phyloP scores from a whole-genome alignment of 768 basidiomycete species.

The Candolleomyces efflorescens region DNA sequence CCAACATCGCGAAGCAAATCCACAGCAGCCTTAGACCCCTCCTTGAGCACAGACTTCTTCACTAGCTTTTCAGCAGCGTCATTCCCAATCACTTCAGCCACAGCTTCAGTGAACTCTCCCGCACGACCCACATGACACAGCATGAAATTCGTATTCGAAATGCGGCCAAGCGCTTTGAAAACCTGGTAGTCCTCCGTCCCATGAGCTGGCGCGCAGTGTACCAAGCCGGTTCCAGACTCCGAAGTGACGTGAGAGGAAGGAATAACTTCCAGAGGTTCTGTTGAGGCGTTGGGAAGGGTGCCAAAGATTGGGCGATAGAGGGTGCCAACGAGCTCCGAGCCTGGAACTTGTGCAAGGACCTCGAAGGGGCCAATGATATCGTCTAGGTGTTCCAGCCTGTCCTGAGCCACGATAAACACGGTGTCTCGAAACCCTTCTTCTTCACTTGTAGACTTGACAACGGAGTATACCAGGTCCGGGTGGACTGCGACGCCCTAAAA shows the following conservation, averaged over 20 bases:
- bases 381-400: conserved; percentile 38
- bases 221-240: conserved; percentile 90
- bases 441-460: conserved; percentile 31
- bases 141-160: conserved; percentile 43
- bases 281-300: conserved; percentile 20
- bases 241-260: conserved; percentile 75
- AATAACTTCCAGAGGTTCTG: conserved; percentile 47
- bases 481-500: conserved; percentile 85
- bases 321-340: conserved; percentile 55
- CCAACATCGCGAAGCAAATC: conserved; percentile 52
- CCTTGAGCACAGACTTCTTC: conserved; percentile 70
- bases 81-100: conserved; percentile 56
- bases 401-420: conserved; percentile 46
- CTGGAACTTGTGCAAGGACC: conserved; percentile 31
- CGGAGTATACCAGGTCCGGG: conserved; percentile 61
- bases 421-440: conserved; percentile 7
- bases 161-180: conserved; percentile 54
- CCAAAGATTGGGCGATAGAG: conserved; percentile 63
- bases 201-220: conserved; percentile 94
- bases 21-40: conserved; percentile 66
- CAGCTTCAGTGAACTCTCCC: conserved; percentile 63
- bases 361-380: conserved; percentile 34
- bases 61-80: conserved; percentile 41
- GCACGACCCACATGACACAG: conserved; percentile 79
- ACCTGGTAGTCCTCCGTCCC: conserved; percentile 88